Evolutionary conservation across 805 yeast species (phyloP), one percentile per base, ranked within the genome.

Genomic region (Saccharomyces mikatae): DNA sequence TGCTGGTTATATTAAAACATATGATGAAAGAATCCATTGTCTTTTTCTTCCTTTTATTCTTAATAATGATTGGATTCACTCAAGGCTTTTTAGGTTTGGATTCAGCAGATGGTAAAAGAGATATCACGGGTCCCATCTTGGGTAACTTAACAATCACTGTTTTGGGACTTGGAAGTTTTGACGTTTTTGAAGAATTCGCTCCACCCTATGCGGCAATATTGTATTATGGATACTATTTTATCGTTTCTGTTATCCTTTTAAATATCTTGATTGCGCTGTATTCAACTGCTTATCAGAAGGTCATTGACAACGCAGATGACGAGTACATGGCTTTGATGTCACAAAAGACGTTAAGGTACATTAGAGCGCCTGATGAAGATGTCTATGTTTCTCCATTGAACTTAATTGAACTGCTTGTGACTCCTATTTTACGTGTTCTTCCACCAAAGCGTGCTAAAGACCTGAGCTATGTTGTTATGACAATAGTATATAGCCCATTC

Each of bases 31-130:
- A 89, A 68, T 85, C 94, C 1, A 67, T 87, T n/a, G 76, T 89
- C 13, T 89, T 89, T 73, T 89, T 89, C 65, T 86, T 87, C 48
- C 72, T 89, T 59, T 74, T 89, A 53, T 72, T 78, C 8, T 80
- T 89, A 54, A 83, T 89, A 41, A 82, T 86, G 57, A 67, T 86
- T 50, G 96, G 96, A 0, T 89, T 89, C 70, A 72, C 88, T 53
- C 96, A 89, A 67, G 96, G 95, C 0, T 88, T 89, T 68, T 69
- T 89, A 32, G 96, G 96, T 11, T 74, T 89, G 53, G 97, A 89
- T 70, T 85, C 87, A 41, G 86, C 95, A 2, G 96, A 89, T 69
- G 96, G 96, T 59, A 81, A 80, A 58, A 75, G 86, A 55, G 94
- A 89, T 60, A 85, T 87, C 27, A 87, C 96, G 0, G 70, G 74